Evolutionary conservation across 2,329 filamentous ascomycete species (phyloP).

Genomic region (Xylariales sp.): DNA sequence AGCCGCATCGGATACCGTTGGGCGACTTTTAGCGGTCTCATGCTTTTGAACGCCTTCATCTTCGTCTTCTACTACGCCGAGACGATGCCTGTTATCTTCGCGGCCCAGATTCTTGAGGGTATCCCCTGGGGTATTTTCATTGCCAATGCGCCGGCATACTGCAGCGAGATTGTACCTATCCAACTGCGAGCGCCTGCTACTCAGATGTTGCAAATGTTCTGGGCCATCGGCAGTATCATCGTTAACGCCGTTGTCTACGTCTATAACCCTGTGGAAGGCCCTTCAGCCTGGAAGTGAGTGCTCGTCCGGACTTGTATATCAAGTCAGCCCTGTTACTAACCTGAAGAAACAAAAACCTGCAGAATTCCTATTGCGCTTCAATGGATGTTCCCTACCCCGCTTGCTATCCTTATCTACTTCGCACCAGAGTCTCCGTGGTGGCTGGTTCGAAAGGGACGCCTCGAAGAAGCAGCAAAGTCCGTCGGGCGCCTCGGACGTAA

Average conservation of each 20-base stretch:
- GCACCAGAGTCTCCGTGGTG: conserved; percentile 8
- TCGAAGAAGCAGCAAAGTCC: conserved; percentile 24
- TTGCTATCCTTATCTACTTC: conserved; percentile 4
- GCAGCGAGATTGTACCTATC: conserved; percentile 56
- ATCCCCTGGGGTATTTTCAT: conserved; percentile 27
- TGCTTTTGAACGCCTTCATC: conserved; percentile 23
- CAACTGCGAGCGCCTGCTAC: conserved; percentile 48
- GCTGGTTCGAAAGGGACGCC: too few species aligned
- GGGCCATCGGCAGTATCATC: conserved; percentile 53
- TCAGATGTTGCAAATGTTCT: conserved; percentile 33
- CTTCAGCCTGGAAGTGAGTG: conserved; percentile 45
- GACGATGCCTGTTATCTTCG: conserved; percentile 16
- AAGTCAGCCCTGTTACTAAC: conserved; percentile 35
- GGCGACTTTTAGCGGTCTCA: conserved; percentile 23
- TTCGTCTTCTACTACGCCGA: conserved; percentile 22
- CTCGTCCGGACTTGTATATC: neutral
- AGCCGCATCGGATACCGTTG: conserved; percentile 37
- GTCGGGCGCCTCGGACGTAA: conserved; percentile 44
- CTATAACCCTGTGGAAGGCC: conserved; percentile 46
- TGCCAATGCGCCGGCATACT: conserved; percentile 27
- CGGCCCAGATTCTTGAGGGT: conserved; percentile 24
- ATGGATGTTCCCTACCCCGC: conserved; percentile 15
- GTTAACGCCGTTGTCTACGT: conserved; percentile 51
- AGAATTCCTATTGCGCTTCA: conserved; percentile 20
- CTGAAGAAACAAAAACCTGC: conserved; percentile 45